These are phyloP conservation scores for Astraeus odoratus DNA, from an alignment of 768 basidiomycete genomes.

Conservation along the genomic window DNA sequence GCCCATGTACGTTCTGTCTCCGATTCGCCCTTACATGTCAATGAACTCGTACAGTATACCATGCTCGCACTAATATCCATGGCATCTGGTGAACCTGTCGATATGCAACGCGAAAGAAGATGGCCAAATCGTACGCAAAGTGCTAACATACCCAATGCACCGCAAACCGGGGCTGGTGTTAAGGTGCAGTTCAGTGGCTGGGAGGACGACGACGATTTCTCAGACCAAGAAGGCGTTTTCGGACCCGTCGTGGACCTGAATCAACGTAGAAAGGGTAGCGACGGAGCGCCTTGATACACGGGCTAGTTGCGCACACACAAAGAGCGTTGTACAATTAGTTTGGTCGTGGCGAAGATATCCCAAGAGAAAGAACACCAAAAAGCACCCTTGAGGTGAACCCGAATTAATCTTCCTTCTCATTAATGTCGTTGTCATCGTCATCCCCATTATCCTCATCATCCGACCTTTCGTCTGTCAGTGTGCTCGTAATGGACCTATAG, in stretches of 20 bases:
- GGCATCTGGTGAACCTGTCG: constrained; percentile 68
- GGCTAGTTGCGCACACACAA: background rate
- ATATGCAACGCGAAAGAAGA: constrained; percentile 68
- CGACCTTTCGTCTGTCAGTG: constrained; percentile 67
- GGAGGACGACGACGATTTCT: constrained; percentile 48
- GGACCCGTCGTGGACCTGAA: constrained; percentile 17
- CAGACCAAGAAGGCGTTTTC: constrained; percentile 38
- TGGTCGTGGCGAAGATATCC: background rate
- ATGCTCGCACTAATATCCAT: constrained; percentile 58
- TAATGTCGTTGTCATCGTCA: constrained; percentile 23
- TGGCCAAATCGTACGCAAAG: constrained; percentile 59
- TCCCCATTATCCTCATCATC: constrained; percentile 63
- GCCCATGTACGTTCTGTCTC: constrained; percentile 51
- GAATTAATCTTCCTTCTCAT: constrained; percentile 26
- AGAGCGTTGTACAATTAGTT: background rate
- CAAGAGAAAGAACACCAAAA: background rate
- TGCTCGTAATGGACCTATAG: constrained; percentile 45
- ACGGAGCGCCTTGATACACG: constrained; percentile 1
- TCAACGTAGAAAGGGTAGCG: constrained; percentile 4
- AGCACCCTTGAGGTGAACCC: background rate
- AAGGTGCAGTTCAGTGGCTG: constrained; percentile 53
- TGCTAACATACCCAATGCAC: constrained; percentile 6
- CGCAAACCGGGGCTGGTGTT: constrained; percentile 26
- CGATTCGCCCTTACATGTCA: background rate
- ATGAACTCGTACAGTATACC: constrained; percentile 49